Base-by-base conservation (phyloP, 2,329 filamentous ascomycete species). In the Fusarium veterinarium region DNA sequence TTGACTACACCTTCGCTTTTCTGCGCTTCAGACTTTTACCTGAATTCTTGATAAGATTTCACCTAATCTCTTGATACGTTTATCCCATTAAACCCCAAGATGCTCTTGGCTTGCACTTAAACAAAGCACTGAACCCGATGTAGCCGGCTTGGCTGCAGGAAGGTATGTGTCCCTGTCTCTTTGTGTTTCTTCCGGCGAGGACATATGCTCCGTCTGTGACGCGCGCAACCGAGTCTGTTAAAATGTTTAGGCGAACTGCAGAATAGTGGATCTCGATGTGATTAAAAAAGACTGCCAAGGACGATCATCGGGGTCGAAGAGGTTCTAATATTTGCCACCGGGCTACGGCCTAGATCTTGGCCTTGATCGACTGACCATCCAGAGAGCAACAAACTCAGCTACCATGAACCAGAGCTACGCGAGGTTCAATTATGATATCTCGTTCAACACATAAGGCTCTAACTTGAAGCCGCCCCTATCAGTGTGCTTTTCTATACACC, bases 21-120 rank as follows among this genome's bases (percentile, higher is more conserved):
- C n/a, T 3, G 14, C 41, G 8, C 6, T 8, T 8, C 10, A 16
- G 14, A n/a, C 13, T 5, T 40, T n/a, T 40, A 13, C 6, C 37
- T 0, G 12, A 41, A 6, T n/a, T 6, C 20, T 41, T 16, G 8
- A 10, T 12, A 13, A 14, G 2, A 6, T 5, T n/a, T 41, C 10
- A 3, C 40, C 9, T 1, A 14, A 8, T 3, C 40, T 40, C 11
- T 40, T 7, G 9, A 11, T 16, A 5, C 9, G n/a, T 9, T 14
- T 23, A 16, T 23, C 10, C 3, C 9, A 42, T 28, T 28, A 8
- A 28, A 28, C 9, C 5, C n/a, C 8, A 42, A 42, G 9, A 11
- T 42, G n/a, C 41, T 42, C 41, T 25, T 25, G 44, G 19, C 19
- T 5, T 12, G 33, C 23, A 25, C 16, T 23, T 13, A 23, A 9